These are phyloP conservation scores for Hymenoscyphus repandus DNA, from an alignment of 2,329 filamentous ascomycete genomes.

Conservation along the genomic window DNA sequence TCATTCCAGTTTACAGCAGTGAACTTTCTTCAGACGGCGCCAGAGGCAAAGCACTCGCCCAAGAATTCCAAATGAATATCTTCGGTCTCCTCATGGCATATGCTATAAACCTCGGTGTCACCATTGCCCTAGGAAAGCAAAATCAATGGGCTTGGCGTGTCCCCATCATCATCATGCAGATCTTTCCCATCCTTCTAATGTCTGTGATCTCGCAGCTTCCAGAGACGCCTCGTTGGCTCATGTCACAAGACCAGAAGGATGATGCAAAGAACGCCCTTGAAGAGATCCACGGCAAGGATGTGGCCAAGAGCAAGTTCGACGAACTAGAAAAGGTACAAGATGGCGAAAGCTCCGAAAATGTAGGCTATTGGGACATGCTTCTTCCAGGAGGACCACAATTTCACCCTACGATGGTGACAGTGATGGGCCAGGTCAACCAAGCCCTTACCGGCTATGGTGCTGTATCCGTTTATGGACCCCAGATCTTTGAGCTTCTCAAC, in stretches of 20 bases:
- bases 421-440: constrained; percentile 61
- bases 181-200: constrained; percentile 50
- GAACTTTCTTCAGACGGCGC: constrained; percentile 52
- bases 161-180: constrained; percentile 56
- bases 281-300: constrained; percentile 44
- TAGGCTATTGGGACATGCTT: constrained; percentile 54
- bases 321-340: constrained; percentile 46
- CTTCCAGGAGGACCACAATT: constrained; percentile 49
- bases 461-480: constrained; percentile 57
- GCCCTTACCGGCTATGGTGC: constrained; percentile 52
- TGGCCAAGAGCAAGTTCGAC: constrained; percentile 43
- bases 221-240: constrained; percentile 53
- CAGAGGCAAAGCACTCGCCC: constrained; percentile 51
- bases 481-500: constrained; percentile 58
- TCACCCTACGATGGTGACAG: constrained; percentile 53
- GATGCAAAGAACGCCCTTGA: constrained; percentile 45
- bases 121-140: constrained; percentile 46
- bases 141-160: constrained; percentile 58
- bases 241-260: constrained; percentile 44
- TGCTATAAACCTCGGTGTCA: constrained; percentile 51
- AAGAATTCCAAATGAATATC: constrained; percentile 62
- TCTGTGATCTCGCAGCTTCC: constrained; percentile 48
- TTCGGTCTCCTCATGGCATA: constrained; percentile 58
- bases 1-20: constrained; percentile 55
- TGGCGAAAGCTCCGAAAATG: constrained; percentile 40